Conservation (phyloP, 352 stramenopile genomes). For the Globisporangium middletonii region DNA sequence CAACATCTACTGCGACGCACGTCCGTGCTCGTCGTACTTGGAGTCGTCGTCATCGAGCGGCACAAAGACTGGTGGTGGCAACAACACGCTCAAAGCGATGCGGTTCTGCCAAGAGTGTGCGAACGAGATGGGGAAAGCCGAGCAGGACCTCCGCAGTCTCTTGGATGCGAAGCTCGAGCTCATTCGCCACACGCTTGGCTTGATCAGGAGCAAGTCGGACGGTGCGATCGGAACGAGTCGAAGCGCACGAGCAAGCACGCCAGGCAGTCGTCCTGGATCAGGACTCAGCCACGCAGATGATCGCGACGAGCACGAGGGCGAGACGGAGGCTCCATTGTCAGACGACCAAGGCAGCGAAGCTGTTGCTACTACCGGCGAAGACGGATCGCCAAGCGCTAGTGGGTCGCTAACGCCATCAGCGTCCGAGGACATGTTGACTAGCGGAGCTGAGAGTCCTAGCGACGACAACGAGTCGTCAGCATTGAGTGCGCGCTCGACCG, state of each 20-base stretch:
- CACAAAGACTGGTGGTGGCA: neutral
- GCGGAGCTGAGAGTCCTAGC: too few species aligned
- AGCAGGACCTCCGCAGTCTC: constrained; percentile 56
- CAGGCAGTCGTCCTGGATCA: constrained; percentile 5
- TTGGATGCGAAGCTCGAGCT: constrained; percentile 59
- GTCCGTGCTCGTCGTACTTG: constrained; percentile 60
- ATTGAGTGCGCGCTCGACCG: too few species aligned
- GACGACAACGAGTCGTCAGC: too few species aligned
- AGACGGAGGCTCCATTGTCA: too few species aligned
- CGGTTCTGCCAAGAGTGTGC: constrained; percentile 76
- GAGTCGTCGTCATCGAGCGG: constrained; percentile 15
- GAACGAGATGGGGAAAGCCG: constrained; percentile 59
- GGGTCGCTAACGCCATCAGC: neutral
- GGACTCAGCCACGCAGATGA: neutral
- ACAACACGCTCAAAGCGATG: constrained; percentile 15
- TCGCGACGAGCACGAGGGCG: too few species aligned
- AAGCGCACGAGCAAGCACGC: neutral
- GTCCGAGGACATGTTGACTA: too few species aligned
- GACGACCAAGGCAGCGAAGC: neutral
- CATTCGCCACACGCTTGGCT: constrained; percentile 37
- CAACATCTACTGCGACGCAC: constrained; percentile 74
- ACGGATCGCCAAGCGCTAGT: neutral
- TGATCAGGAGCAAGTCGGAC: constrained; percentile 18
- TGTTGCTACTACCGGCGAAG: neutral
- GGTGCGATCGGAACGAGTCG: neutral